Conservation (phyloP, 805 yeast species). For the Jamesozyma rosinii region DNA sequence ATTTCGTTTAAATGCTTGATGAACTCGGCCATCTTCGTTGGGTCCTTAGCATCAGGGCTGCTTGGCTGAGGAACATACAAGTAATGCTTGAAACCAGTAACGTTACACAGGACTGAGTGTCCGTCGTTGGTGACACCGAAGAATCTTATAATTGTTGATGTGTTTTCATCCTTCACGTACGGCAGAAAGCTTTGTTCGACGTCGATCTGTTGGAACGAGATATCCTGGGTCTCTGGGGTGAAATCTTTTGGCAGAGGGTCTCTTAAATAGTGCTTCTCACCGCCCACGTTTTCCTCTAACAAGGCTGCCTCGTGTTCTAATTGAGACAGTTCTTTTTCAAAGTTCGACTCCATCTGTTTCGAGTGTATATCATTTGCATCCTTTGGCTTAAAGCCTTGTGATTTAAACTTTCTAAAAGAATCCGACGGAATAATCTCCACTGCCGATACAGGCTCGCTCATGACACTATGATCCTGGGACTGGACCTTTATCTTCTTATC, state of each 20-base stretch:
- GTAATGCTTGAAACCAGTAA: conserved; percentile 81
- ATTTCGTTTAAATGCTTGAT: conserved; percentile 37
- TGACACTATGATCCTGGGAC: conserved; percentile 26
- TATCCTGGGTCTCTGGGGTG: conserved; percentile 40
- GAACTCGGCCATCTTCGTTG: conserved; percentile 34
- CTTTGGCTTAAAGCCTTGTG: conserved; percentile 26
- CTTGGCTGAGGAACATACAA: conserved; percentile 86
- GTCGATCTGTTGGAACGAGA: conserved; percentile 84
- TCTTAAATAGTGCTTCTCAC: conserved; percentile 39
- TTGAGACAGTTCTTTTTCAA: conserved; percentile 25
- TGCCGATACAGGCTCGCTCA: conserved; percentile 30
- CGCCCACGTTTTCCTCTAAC: conserved; percentile 9
- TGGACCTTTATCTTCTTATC: conserved; percentile 23
- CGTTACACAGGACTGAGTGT: conserved; percentile 79
- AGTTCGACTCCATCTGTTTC: conserved; percentile 17
- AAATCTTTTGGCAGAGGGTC: conserved; percentile 47
- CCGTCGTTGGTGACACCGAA: conserved; percentile 91
- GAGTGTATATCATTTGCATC: conserved; percentile 16
- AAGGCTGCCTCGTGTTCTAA: conserved; percentile 27
- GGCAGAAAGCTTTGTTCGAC: conserved; percentile 72
- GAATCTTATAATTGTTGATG: conserved; percentile 59
- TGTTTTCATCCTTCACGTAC: conserved; percentile 27
- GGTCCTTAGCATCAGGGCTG: conserved; percentile 35
- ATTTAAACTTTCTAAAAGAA: conserved; percentile 22
- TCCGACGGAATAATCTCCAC: conserved; percentile 30